Base-by-base conservation (phyloP, 495 filamentous ascomycete genomes). In the Penicillium maclennaniae region DNA sequence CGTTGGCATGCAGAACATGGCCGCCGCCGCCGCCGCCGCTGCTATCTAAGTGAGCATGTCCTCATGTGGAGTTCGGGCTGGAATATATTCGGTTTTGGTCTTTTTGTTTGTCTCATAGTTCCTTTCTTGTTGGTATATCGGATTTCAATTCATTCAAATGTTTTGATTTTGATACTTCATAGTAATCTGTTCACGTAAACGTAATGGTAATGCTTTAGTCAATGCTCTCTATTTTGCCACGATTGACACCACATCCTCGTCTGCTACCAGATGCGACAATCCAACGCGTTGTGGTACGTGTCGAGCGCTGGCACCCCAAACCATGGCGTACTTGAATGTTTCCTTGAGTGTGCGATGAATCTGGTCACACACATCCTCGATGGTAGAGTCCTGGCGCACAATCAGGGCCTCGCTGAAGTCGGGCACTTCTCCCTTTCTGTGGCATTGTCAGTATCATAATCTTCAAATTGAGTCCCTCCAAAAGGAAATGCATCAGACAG, bases 231-330 rank as follows among this genome's bases (percentile, higher is more conserved):
- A 76, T 59, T 71, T 76, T 0, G 72, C 69, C 42, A 97, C 88
- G 67, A 99, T 96, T 58, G 88, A 92, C 51, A 99, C 91, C 43
- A 99, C 95, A 77, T 99, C 95, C 74, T 97, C 95, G 63, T 99
- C 95, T 2, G 86, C 78, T 51, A 99, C 92, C 38, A 81, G 57
- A 81, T 99, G 95, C 8, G 80, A 76, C 65, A 99, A 69, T 3
- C 95, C 95, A 27, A 97, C 92, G 41, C 95, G 80, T 72, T 99
- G 95, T 14, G 95, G 93, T 14, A 96, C 79, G 79, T 99, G 95
- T 59, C 90, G 78, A 19, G 93, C 93, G 71, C 92, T 97, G 10
- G 89, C 90, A 19, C 95, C 95, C 95, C 95, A 99, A 3, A 99
- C 95, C 61, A 97, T 69, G 1, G 95, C 95, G 74, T 97, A 97